These are phyloP conservation scores for Coemansia sp. DNA, from an alignment of 371 early-diverging fungal species.

Conservation along the genomic window DNA sequence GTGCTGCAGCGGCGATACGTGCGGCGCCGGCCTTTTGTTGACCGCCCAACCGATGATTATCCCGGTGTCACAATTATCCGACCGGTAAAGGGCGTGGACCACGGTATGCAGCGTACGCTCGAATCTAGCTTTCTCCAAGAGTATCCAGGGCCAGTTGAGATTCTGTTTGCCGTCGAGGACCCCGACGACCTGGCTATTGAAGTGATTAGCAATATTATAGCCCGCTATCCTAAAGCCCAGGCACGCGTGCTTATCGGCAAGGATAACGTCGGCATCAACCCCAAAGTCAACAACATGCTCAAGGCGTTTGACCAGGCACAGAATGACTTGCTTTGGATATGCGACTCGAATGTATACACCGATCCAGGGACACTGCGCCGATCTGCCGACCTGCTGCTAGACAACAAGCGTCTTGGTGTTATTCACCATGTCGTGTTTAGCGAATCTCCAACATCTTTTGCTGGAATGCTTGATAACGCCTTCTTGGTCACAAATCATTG, in stretches of 20 bases:
- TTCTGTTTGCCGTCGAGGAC: constrained; percentile 83
- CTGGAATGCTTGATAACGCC: constrained; percentile 79
- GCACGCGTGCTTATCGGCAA: constrained; percentile 76
- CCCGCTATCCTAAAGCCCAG: constrained; percentile 67
- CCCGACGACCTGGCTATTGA: constrained; percentile 73
- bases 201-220: constrained; percentile 69
- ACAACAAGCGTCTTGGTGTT: constrained; percentile 78
- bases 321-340: constrained; percentile 90
- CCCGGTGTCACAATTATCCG: constrained; percentile 83
- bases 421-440: constrained; percentile 92
- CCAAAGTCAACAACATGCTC: constrained; percentile 94
- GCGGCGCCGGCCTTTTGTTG: constrained; percentile 25
- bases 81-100: constrained; percentile 89
- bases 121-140: constrained; percentile 77
- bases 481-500: constrained; percentile 91
- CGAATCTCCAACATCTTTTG: constrained; percentile 67
- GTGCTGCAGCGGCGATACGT: constrained; percentile 48
- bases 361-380: constrained; percentile 74
- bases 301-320: constrained; percentile 75
- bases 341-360: constrained; percentile 86
- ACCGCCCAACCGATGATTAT: constrained; percentile 31
- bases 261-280: constrained; percentile 64
- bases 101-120: constrained; percentile 74
- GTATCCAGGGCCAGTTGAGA: constrained; percentile 75
- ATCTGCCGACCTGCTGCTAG: constrained; percentile 68